These are phyloP conservation scores for Exophiala oligosperma DNA, from an alignment of 2,329 filamentous ascomycete species.

Conservation along the genomic window DNA sequence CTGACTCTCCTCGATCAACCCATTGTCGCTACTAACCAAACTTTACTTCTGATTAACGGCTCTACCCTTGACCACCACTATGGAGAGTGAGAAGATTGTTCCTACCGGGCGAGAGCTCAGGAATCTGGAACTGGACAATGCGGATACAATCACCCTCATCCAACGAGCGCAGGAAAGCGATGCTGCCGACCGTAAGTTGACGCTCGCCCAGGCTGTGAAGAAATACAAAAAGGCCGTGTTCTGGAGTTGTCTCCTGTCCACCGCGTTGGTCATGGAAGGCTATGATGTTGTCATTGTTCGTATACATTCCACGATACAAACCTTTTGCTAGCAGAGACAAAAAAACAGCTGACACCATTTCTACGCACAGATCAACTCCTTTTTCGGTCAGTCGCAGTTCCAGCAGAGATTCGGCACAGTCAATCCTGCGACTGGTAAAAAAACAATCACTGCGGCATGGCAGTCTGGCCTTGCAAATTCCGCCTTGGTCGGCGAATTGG, in stretches of 20 bases:
- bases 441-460: conserved; percentile 32
- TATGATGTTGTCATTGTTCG: conserved; percentile 31
- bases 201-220: conserved; percentile 22
- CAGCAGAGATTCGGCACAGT: conserved; percentile 32
- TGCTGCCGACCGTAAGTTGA: conserved; percentile 28
- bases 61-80: not conserved
- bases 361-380: conserved; percentile 13
- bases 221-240: conserved; percentile 32
- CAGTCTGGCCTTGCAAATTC: conserved; percentile 34
- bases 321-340: too few species aligned
- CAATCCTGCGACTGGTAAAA: conserved; percentile 23
- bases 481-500: conserved; percentile 31
- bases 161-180: conserved; percentile 19
- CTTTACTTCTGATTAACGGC: not conserved
- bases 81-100: conserved; percentile 13
- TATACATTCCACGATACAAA: conserved; percentile 2
- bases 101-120: conserved; percentile 1
- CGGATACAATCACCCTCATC: conserved; percentile 13
- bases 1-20: too few species aligned
- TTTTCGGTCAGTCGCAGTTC: conserved; percentile 30
- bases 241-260: conserved; percentile 31
- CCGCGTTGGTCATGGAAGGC: conserved; percentile 31
- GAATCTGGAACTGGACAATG: not conserved
- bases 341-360: not conserved
- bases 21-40: too few species aligned